phyloP scores from a whole-genome alignment of 1,284 basidiomycete genomes.

The Exobasidium cylindrosporum region DNA sequence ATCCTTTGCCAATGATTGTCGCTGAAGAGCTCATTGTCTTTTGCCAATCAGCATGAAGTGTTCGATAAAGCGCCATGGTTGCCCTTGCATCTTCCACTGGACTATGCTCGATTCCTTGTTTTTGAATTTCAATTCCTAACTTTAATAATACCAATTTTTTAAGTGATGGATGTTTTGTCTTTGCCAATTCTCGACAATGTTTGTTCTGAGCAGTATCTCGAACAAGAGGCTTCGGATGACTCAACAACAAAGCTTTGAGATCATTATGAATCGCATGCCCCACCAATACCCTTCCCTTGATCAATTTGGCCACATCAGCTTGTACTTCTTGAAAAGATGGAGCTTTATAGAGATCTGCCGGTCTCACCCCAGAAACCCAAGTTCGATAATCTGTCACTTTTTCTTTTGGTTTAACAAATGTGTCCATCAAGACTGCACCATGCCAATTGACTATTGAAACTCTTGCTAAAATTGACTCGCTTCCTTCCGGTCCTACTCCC shows the following conservation, averaged over 20 bases:
- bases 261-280: slow-evolving; percentile 94
- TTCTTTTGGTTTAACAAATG: slow-evolving; percentile 81
- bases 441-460: slow-evolving; percentile 89
- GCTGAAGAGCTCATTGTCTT: slow-evolving; percentile 18
- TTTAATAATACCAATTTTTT: slow-evolving; percentile 78
- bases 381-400: slow-evolving; percentile 91
- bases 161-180: slow-evolving; percentile 69
- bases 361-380: slow-evolving; percentile 80
- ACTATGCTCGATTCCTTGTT: slow-evolving; percentile 46
- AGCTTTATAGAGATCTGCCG: slow-evolving; percentile 69
- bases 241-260: slow-evolving; percentile 81
- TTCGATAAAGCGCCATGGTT: slow-evolving; percentile 88
- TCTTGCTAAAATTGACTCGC: slow-evolving; percentile 79
- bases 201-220: slow-evolving; percentile 76
- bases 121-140: slow-evolving; percentile 78
- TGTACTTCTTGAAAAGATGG: slow-evolving; percentile 78
- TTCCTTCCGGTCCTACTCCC: slow-evolving; percentile 77
- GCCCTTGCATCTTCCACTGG: slow-evolving; percentile 77
- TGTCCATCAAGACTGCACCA: slow-evolving; percentile 76
- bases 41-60: slow-evolving; percentile 86
- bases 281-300: slow-evolving; percentile 79
- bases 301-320: slow-evolving; percentile 70
- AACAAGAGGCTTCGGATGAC: slow-evolving; percentile 73
- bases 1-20: slow-evolving; percentile 1
- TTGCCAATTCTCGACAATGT: slow-evolving; percentile 60